A percentile compares a stretch with the other conserved stretches of the same genome.
phyloP scores from a whole-genome alignment of 108 stramenopile species.

The Pseudonitzschia delicatissima region DNA sequence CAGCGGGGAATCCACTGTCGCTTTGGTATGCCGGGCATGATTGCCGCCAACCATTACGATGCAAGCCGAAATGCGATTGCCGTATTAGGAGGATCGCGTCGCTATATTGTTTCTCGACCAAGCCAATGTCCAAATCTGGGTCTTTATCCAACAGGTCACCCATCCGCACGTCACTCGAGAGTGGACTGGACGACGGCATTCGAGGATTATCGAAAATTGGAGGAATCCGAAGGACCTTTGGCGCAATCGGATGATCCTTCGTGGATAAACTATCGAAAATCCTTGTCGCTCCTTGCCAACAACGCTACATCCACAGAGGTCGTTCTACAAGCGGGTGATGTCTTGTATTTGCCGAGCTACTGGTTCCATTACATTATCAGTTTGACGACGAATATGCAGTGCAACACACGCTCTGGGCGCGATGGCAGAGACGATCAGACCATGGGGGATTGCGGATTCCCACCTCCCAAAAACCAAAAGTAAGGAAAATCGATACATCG shows the following conservation, averaged over 20 bases:
- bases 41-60: slow-evolving; percentile 91
- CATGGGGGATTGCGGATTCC: slow-evolving; percentile 3
- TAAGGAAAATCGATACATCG: too few relatives aligned
- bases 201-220: background rate
- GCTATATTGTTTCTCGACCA: slow-evolving; percentile 89
- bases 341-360: slow-evolving; percentile 83
- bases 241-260: background rate
- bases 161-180: slow-evolving; percentile 68
- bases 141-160: slow-evolving; percentile 74
- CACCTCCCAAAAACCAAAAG: background rate
- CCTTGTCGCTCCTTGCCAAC: slow-evolving; percentile 13
- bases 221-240: background rate
- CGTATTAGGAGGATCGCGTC: slow-evolving; percentile 68
- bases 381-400: slow-evolving; percentile 84
- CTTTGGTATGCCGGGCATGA: slow-evolving; percentile 88
- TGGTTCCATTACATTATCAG: slow-evolving; percentile 92
- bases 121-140: slow-evolving; percentile 72
- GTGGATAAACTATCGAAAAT: background rate
- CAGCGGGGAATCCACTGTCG: slow-evolving; percentile 90
- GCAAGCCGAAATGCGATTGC: slow-evolving; percentile 84
- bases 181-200: slow-evolving; percentile 76
- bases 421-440: background rate
- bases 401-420: slow-evolving; percentile 78
- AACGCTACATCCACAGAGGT: slow-evolving; percentile 59
- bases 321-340: slow-evolving; percentile 85